Evolutionary conservation across 805 yeast species (phyloP), one percentile per base, ranked within the genome.

Genomic region (Barnettozyma botsteinii): DNA sequence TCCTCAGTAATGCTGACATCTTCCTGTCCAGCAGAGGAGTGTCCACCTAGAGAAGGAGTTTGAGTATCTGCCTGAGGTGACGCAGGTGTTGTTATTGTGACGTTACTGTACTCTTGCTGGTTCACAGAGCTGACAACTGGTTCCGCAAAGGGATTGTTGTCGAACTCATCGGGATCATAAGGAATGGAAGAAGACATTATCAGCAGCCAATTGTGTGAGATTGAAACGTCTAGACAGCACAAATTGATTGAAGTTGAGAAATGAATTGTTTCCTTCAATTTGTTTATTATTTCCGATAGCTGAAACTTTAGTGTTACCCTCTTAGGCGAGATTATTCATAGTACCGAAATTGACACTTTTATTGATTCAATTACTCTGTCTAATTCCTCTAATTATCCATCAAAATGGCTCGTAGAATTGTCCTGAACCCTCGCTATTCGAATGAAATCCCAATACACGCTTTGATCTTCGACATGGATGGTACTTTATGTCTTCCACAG

Each of bases 381-480:
- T 26, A 33, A 23, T 23, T 18, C 28, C 29, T 10, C 10, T 33
- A n/a, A 33, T 33, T 6, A 14, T 12, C 31, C n/a, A n/a, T n/a
- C 21, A 12, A 4, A 23, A 47, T 43, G 50, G 47, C 40, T 18
- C 31, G 41, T 5, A 49, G 55, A 38, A 41, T 53, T 55, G 41
- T 59, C 7, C 38, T 58, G n/a, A 41, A 45, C 1, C 57, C 62
- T 3, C 13, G 24, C 2, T 17, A 34, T 3, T 28, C 46, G 7
- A 46, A 53, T 18, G 66, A 69, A 31, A 37, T 57, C 7, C 47
- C 48, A 22, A 55, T 77, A 31, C 65, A 62, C 32, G 85, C 85
- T 0, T 55, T 83, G 7, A 66, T 83, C 1, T 83, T 83, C 53
- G 91, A 83, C 51, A 82, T 83, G 91, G 91, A 83, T 55, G 89